These are phyloP conservation scores for Ramularia collo-cygni DNA, from an alignment of 2,329 filamentous ascomycete species.

Conservation along the genomic window DNA sequence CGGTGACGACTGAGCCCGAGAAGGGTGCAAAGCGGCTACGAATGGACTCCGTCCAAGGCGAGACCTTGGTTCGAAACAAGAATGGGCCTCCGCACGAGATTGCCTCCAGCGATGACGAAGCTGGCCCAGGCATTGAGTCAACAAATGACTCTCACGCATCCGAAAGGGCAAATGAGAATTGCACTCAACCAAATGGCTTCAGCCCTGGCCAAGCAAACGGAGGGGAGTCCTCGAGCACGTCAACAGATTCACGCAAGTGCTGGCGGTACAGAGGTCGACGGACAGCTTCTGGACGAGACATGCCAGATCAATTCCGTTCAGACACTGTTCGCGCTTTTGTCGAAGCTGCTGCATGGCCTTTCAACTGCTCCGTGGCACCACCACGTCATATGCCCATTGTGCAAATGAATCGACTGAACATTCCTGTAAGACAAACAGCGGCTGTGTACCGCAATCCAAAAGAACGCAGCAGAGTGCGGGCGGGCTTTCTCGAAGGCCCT, in stretches of 20 bases:
- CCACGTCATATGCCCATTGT: conserved; percentile 42
- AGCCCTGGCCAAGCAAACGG: background rate
- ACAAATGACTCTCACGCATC: conserved; percentile 1
- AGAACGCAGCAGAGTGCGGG: conserved; percentile 46
- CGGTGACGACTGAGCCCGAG: conserved; percentile 7
- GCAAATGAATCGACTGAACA: conserved; percentile 37
- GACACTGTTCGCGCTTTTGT: conserved; percentile 51
- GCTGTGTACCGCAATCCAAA: conserved; percentile 48
- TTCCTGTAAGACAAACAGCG: conserved; percentile 52
- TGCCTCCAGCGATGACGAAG: background rate
- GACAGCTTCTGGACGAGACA: conserved; percentile 49
- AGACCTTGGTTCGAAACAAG: background rate
- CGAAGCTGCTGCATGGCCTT: conserved; percentile 52
- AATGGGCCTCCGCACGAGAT: background rate
- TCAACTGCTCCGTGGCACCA: conserved; percentile 47
- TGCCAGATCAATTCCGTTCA: conserved; percentile 52
- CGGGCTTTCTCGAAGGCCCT: conserved; percentile 52
- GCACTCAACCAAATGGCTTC: background rate
- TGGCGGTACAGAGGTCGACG: conserved; percentile 51
- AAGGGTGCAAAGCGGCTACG: conserved; percentile 23
- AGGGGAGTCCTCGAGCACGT: conserved; percentile 6
- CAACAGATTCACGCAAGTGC: conserved; percentile 10
- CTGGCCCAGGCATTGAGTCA: background rate
- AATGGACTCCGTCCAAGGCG: conserved; percentile 11
- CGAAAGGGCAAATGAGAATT: background rate